Percentiles rank a stretch among this genome's conserved stretches.
Conservation (phyloP, 106 monocot species). For the Dioscorea zingiberensis region DNA sequence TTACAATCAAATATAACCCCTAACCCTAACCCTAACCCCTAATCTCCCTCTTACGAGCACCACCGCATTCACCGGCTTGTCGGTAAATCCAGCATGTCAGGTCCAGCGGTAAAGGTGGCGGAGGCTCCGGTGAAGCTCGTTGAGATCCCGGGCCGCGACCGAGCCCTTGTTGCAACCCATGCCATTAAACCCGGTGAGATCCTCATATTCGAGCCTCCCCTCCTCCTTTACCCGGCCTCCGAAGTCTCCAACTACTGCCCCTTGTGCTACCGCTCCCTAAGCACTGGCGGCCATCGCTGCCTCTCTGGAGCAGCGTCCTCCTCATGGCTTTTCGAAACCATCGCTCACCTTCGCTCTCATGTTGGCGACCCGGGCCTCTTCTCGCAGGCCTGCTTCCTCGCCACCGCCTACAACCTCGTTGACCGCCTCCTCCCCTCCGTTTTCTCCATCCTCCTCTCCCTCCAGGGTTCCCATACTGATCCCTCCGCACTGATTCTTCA, state of each 20-base stretch:
- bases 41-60: too few species aligned
- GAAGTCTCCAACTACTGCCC: conserved; percentile 7
- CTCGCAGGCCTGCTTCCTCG: conserved; percentile 38
- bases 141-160: conserved; percentile 42
- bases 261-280: conserved; percentile 41
- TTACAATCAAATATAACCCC: too few species aligned
- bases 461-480: conserved; percentile 19
- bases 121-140: conserved; percentile 17
- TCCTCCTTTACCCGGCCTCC: conserved; percentile 66
- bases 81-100: too few species aligned
- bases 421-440: conserved; percentile 15
- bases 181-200: conserved; percentile 59
- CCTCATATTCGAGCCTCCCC: conserved; percentile 59
- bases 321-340: conserved; percentile 19
- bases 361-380: conserved; percentile 11
- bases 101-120: not conserved
- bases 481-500: conserved; percentile 20
- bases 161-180: conserved; percentile 45
- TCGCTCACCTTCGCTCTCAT: conserved; percentile 18
- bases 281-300: conserved; percentile 1
- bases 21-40: too few species aligned
- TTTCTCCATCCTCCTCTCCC: conserved; percentile 50
- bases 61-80: too few species aligned
- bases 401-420: conserved; percentile 54
- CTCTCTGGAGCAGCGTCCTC: conserved; percentile 1